Evolutionary conservation across 495 filamentous ascomycete genomes (phyloP), one percentile per base, ranked within the genome.

Genomic region (Hypoxylon cercidicola): DNA sequence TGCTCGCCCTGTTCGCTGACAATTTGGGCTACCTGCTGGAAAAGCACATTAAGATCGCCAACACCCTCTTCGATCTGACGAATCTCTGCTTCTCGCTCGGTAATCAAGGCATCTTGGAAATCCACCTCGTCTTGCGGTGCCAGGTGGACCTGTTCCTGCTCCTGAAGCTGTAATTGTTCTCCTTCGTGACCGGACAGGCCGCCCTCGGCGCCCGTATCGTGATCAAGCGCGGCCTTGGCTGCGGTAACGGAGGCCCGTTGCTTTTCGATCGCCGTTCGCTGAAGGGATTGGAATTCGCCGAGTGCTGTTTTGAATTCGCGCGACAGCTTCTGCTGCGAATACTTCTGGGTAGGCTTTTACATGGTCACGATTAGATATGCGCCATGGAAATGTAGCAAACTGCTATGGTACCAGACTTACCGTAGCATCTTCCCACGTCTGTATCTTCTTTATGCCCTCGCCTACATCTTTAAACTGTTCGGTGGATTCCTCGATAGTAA

Each of bases 11-110:
- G 95, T 76, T 97, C 93, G 65, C 85, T 85, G 35, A 99, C 94
- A 68, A 99, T 97, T 68, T 96, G 92, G 39, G 95, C 96, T 20
- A 99, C 91, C 78, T 99, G 96, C 39, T 93, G 84, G 82, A 98
- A 99, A 28, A 99, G 82, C 74, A 98, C 95, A 69, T 98, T 98
- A 54, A 99, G 80, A 72, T 99, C 95, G 52, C 91, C 90, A 10
- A 99, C 94, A 60, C 89, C 90, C 72, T 97, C 93, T 78, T 99
- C 95, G 70, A 99, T 98, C 69, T 95, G 92, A 28, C 93, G 88
- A 67, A 99, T 99, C 81, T 98, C 95, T 18, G 89, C 84, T 74
- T 99, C 95, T 15, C 95, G 92, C 82, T 98, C 93, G 61, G 94
- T 87, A 72, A 99, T 98, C 32, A 99, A 79, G 10, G 89, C 87